Evolutionary conservation across 306 rosid genomes (phyloP).

Genomic region (Lupinus albus): DNA sequence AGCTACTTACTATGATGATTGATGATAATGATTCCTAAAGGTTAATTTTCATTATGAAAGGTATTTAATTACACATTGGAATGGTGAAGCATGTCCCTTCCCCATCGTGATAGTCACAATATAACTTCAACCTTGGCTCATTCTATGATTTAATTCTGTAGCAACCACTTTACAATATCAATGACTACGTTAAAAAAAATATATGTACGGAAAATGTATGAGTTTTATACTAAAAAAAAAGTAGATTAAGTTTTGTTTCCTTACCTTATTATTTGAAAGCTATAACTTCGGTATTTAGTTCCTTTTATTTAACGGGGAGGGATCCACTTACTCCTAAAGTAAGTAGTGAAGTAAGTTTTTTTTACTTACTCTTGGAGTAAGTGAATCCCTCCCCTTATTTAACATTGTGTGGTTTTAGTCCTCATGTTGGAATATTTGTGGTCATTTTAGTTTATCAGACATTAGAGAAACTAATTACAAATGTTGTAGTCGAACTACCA

Average conservation of each 20-base stretch:
- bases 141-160: background rate
- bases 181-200: background rate
- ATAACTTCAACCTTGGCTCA: background rate
- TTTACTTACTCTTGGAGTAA: too few species aligned
- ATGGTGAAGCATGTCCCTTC: conserved; percentile 6
- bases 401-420: background rate
- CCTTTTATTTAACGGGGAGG: too few species aligned
- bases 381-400: too few species aligned
- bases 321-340: too few species aligned
- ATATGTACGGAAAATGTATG: too few species aligned
- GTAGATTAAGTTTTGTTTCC: background rate
- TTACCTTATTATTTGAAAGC: background rate
- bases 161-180: background rate
- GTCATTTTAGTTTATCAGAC: background rate
- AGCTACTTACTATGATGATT: too few species aligned
- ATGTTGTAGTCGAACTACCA: too few species aligned
- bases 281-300: background rate
- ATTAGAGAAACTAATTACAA: too few species aligned
- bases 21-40: too few species aligned
- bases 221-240: too few species aligned
- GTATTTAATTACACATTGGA: background rate
- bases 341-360: too few species aligned
- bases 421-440: background rate
- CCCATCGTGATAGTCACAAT: conserved; percentile 7
- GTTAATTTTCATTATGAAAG: too few species aligned